Percentiles rank a stretch among this genome's conserved stretches.
phyloP scores from a whole-genome alignment of 1,284 basidiomycete genomes.

The Ceratobasidium sp. region DNA sequence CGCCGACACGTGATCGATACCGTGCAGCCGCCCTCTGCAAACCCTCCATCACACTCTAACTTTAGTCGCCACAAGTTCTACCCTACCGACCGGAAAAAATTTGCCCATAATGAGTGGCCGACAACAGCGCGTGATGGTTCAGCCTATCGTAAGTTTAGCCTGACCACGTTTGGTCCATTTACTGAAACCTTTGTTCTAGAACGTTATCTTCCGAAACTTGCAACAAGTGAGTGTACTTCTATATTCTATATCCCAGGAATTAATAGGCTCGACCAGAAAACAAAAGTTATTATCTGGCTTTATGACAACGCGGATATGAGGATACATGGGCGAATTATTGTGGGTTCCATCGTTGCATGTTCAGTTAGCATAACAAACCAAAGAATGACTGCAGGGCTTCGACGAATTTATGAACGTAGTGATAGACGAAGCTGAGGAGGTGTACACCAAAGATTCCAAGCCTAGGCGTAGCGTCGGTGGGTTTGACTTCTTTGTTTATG shows the following conservation, averaged over 20 bases:
- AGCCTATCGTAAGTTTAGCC: slow-evolving; percentile 82
- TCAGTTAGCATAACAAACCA: slow-evolving; percentile 41
- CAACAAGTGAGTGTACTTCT: slow-evolving; percentile 56
- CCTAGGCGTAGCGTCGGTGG: slow-evolving; percentile 80
- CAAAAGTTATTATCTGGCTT: slow-evolving; percentile 91
- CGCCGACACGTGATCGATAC: slow-evolving; percentile 27
- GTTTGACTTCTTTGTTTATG: slow-evolving; percentile 41
- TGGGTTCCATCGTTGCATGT: slow-evolving; percentile 56
- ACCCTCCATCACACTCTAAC: slow-evolving; percentile 1
- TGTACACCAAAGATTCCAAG: slow-evolving; percentile 87
- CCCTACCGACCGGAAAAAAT: background rate
- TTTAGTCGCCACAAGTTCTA: background rate
- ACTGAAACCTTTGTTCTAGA: slow-evolving; percentile 60
- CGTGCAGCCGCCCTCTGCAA: slow-evolving; percentile 7
- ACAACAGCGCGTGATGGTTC: slow-evolving; percentile 95
- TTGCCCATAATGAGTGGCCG: slow-evolving; percentile 79
- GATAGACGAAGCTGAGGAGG: slow-evolving; percentile 93
- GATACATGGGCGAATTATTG: slow-evolving; percentile 95
- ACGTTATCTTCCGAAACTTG: slow-evolving; percentile 99
- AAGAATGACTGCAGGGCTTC: slow-evolving; percentile 73
- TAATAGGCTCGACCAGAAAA: slow-evolving; percentile 60
- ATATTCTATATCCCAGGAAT: background rate
- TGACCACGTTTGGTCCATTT: background rate
- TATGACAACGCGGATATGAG: slow-evolving; percentile 98
- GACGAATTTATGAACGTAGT: slow-evolving; percentile 99